phyloP scores from a whole-genome alignment of 2,329 filamentous ascomycete genomes.

The Ascochyta clinopodiicola region DNA sequence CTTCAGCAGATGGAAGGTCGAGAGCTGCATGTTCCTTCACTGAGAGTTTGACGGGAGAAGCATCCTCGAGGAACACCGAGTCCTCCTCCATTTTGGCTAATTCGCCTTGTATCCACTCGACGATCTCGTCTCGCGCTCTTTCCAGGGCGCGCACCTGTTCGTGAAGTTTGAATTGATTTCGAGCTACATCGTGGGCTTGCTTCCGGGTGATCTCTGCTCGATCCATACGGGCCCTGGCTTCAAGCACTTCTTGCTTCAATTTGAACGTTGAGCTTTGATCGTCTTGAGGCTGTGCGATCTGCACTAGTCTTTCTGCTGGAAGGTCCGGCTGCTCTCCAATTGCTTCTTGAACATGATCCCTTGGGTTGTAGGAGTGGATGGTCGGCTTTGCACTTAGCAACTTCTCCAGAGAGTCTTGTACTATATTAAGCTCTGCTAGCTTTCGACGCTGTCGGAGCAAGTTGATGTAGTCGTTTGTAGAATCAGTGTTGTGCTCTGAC shows the following conservation, averaged over 20 bases:
- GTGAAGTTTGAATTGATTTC: conserved; percentile 21
- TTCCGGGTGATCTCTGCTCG: conserved; percentile 31
- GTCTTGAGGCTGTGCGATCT: conserved; percentile 26
- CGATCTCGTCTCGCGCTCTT: conserved; percentile 56
- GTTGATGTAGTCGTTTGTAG: conserved; percentile 48
- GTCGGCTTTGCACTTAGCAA: conserved; percentile 47
- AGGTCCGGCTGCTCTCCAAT: conserved; percentile 48
- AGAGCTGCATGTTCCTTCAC: background rate
- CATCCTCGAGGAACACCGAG: conserved; percentile 42
- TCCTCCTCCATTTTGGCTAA: conserved; percentile 52
- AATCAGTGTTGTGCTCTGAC: conserved; percentile 38
- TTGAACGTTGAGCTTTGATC: conserved; percentile 40
- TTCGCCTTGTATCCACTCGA: conserved; percentile 60
- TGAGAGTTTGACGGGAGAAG: conserved; percentile 40
- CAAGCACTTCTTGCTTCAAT: conserved; percentile 50
- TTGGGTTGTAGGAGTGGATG: conserved; percentile 32
- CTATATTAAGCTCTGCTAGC: conserved; percentile 55
- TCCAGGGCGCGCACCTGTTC: conserved; percentile 51
- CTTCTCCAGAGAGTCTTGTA: conserved; percentile 54
- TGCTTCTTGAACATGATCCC: conserved; percentile 32
- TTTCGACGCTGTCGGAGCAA: conserved; percentile 55
- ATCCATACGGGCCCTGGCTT: conserved; percentile 44
- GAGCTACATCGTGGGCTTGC: conserved; percentile 19
- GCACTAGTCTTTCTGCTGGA: conserved; percentile 42
- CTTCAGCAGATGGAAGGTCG: conserved; percentile 33